Percentiles rank a stretch among this genome's conserved stretches.
Conservation (phyloP, 495 filamentous ascomycete species). For the Tuber calosporum region DNA sequence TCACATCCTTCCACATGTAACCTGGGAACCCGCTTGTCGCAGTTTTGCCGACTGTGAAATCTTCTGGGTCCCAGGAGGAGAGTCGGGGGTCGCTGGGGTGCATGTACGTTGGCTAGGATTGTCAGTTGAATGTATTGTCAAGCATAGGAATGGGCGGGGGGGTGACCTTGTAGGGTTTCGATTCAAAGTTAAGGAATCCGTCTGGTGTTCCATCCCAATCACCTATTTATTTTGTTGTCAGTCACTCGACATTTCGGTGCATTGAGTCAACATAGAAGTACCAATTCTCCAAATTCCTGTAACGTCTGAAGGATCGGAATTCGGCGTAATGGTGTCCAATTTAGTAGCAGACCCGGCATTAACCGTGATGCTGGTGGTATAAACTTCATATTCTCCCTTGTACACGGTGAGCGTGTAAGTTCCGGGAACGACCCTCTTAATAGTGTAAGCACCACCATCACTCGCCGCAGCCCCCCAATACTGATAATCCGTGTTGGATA, state of each 20-base stretch:
- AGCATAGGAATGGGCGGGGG: neutral
- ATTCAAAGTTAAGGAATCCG: slow-evolving; percentile 43
- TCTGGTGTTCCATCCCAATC: slow-evolving; percentile 42
- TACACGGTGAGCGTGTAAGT: slow-evolving; percentile 42
- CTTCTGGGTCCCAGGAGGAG: slow-evolving; percentile 36
- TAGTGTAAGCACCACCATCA: slow-evolving; percentile 29
- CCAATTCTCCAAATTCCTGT: slow-evolving; percentile 35
- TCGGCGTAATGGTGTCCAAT: slow-evolving; percentile 39
- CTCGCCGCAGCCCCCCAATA: slow-evolving; percentile 36
- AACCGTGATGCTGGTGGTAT: slow-evolving; percentile 35
- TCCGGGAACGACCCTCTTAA: slow-evolving; percentile 40
- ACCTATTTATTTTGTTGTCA: slow-evolving; percentile 15
- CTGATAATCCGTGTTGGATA: slow-evolving; percentile 41
- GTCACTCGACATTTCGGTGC: neutral
- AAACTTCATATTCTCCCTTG: slow-evolving; percentile 42
- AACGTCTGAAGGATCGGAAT: slow-evolving; percentile 28
- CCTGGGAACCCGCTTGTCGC: slow-evolving; percentile 32
- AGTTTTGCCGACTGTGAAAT: slow-evolving; percentile 36
- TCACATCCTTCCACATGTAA: slow-evolving; percentile 41
- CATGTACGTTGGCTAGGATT: slow-evolving; percentile 31
- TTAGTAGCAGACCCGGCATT: slow-evolving; percentile 36
- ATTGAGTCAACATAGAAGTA: slow-evolving; percentile 17
- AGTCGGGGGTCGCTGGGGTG: slow-evolving; percentile 43
- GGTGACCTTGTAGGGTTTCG: slow-evolving; percentile 31
- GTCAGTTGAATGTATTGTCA: neutral